Conservation (phyloP, 2,329 filamentous ascomycete genomes). For the Elsinoe perseae region DNA sequence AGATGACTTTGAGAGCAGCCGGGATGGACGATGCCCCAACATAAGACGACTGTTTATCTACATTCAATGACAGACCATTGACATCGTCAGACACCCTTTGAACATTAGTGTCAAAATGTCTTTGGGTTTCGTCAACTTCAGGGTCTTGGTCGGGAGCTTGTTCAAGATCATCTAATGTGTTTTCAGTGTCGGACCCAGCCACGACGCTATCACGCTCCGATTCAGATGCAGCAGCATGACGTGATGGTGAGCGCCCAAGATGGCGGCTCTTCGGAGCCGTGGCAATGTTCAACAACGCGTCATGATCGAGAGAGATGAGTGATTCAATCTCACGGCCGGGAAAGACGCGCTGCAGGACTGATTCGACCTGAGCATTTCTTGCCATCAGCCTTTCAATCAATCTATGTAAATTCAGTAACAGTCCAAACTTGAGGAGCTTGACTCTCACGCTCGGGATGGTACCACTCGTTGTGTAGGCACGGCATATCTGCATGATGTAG, state of each 20-base stretch:
- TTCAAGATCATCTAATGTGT: conserved; percentile 55
- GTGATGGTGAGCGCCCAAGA: conserved; percentile 28
- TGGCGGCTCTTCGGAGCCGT: conserved; percentile 34
- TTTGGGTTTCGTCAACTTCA: conserved; percentile 57
- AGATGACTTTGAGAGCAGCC: conserved; percentile 29
- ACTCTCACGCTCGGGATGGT: conserved; percentile 64
- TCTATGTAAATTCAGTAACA: conserved; percentile 50
- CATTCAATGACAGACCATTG: conserved; percentile 26
- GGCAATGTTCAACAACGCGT: conserved; percentile 40
- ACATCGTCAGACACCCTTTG: conserved; percentile 34
- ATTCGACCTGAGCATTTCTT: conserved; percentile 41
- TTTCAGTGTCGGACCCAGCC: conserved; percentile 39
- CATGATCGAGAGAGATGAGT: conserved; percentile 33
- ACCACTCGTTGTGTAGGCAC: conserved; percentile 73
- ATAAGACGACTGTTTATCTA: conserved; percentile 27
- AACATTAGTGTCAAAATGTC: conserved; percentile 33
- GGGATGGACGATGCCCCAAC: conserved; percentile 29
- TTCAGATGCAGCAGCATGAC: background rate
- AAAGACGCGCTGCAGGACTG: conserved; percentile 36
- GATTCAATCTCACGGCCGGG: conserved; percentile 36
- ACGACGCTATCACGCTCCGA: background rate
- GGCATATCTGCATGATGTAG: conserved; percentile 71
- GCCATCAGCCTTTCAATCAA: conserved; percentile 46
- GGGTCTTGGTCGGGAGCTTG: conserved; percentile 59
- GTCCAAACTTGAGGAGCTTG: conserved; percentile 19